These are phyloP conservation scores for Limnomonas spitsbergensis DNA, from an alignment of 139 green algal species.

Conservation along the genomic window DNA sequence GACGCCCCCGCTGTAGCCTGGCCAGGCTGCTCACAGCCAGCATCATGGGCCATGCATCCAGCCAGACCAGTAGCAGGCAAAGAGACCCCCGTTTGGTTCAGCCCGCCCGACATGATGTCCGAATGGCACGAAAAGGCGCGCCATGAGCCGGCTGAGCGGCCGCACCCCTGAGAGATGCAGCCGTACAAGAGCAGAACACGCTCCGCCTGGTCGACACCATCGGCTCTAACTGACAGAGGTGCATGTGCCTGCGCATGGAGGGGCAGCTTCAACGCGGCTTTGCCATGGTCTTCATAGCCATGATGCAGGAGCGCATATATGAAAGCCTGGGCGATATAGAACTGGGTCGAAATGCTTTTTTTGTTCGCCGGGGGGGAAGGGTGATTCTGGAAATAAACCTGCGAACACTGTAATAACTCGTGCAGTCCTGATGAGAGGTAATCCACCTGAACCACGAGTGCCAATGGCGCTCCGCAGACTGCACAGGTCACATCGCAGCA, in stretches of 20 bases:
- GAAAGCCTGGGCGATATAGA: background rate
- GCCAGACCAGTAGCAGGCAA: too few species aligned
- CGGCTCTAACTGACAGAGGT: background rate
- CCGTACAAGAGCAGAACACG: constrained; percentile 10
- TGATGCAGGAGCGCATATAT: background rate
- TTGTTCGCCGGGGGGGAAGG: background rate
- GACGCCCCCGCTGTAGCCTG: too few species aligned
- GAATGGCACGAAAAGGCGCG: constrained; percentile 43
- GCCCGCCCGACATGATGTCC: too few species aligned
- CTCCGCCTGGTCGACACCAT: background rate
- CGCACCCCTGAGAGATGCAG: constrained; percentile 38
- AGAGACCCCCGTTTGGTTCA: too few species aligned
- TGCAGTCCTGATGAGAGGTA: background rate
- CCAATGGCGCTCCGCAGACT: constrained; percentile 36
- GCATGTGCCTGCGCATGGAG: constrained; percentile 46
- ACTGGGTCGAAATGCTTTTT: background rate
- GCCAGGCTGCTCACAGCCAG: too few species aligned
- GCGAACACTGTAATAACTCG: background rate
- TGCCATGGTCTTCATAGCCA: background rate
- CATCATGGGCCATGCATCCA: too few species aligned
- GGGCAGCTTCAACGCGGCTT: background rate
- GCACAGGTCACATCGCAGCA: constrained; percentile 19
- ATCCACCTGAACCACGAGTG: constrained; percentile 51
- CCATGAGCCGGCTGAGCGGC: constrained; percentile 39
- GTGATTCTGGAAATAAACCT: background rate